Evolutionary conservation across 441 rosid species (phyloP).

Genomic region (Populus hybrid): DNA sequence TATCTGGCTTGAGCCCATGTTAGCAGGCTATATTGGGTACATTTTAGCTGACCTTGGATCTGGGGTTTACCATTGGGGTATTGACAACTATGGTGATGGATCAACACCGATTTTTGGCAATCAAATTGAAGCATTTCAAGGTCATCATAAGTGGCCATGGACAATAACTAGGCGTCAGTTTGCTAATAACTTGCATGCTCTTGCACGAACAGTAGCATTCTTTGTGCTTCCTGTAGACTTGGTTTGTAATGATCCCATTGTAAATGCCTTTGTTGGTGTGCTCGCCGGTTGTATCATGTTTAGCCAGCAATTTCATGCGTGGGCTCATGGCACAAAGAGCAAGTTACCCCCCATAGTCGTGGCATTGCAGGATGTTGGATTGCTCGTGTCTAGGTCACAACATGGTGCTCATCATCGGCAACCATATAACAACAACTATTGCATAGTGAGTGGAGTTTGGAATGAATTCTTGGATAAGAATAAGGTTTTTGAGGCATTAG

Average conservation of each 20-base stretch:
- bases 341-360: constrained; percentile 61
- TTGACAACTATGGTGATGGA: constrained; percentile 75
- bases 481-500: constrained; percentile 62
- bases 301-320: constrained; percentile 92
- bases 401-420: constrained; percentile 74
- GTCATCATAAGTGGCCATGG: constrained; percentile 95
- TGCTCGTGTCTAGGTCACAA: constrained; percentile 61
- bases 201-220: constrained; percentile 53
- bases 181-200: constrained; percentile 79
- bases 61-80: constrained; percentile 90
- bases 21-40: constrained; percentile 70
- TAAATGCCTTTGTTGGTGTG: constrained; percentile 48
- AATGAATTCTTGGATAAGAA: constrained; percentile 57
- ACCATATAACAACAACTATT: constrained; percentile 79
- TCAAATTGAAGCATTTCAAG: constrained; percentile 85
- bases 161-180: constrained; percentile 72
- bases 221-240: constrained; percentile 55
- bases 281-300: constrained; percentile 79
- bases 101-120: constrained; percentile 65
- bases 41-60: constrained; percentile 77
- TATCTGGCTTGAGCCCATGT: constrained; percentile 50
- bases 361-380: constrained; percentile 61
- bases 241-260: constrained; percentile 38
- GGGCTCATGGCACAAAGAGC: constrained; percentile 94
- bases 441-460: constrained; percentile 89